Evolutionary conservation across 2,329 filamentous ascomycete species (phyloP).

Genomic region (Leptographium procerum): DNA sequence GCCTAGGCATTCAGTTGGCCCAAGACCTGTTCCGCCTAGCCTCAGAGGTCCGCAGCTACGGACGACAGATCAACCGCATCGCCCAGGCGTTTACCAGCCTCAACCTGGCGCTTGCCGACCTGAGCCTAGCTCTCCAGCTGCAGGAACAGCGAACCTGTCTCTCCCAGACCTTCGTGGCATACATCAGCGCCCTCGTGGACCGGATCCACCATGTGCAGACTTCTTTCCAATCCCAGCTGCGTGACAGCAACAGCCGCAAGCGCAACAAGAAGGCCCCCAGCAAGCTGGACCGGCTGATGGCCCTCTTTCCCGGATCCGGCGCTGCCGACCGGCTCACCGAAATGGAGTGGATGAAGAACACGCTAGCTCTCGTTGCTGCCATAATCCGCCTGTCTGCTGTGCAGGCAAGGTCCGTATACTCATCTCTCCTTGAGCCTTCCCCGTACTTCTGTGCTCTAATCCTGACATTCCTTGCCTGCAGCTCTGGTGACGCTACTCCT

Average conservation of each 20-base stretch:
- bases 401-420: background rate
- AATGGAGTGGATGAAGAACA: slow-evolving; percentile 13
- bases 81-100: slow-evolving; percentile 12
- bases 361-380: slow-evolving; percentile 4
- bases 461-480: background rate
- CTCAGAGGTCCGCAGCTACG: slow-evolving; percentile 6
- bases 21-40: slow-evolving; percentile 11
- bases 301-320: slow-evolving; percentile 7
- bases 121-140: slow-evolving; percentile 3
- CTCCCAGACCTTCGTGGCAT: background rate
- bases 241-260: background rate
- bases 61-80: slow-evolving; percentile 10
- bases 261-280: background rate
- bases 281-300: slow-evolving; percentile 8
- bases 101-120: slow-evolving; percentile 10
- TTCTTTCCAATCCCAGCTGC: background rate
- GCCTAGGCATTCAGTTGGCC: slow-evolving; percentile 9
- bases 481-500: background rate
- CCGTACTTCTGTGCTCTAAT: background rate
- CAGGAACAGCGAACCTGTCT: background rate
- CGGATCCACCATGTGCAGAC: slow-evolving; percentile 8
- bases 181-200: slow-evolving; percentile 2
- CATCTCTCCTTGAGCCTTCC: background rate
- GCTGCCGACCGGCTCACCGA: slow-evolving; percentile 8
- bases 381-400: slow-evolving; percentile 3